phyloP scores from a whole-genome alignment of 768 basidiomycete species.

The Suillus bovinus region DNA sequence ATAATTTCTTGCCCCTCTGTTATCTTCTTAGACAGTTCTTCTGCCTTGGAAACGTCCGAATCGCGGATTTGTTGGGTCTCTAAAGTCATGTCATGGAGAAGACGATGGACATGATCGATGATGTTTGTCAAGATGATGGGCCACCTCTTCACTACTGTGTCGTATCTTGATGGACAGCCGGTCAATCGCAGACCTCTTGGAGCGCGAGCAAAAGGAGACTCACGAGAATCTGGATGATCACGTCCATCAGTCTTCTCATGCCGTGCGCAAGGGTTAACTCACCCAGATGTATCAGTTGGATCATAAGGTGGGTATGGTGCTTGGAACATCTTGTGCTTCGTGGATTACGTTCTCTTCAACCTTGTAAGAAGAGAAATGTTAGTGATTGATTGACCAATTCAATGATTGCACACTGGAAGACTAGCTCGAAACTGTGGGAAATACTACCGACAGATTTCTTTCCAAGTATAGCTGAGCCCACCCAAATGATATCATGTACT shows the following conservation, averaged over 20 bases:
- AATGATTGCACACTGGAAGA: background rate
- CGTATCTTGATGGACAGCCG: constrained; percentile 49
- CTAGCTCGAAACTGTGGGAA: background rate
- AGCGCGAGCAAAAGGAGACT: constrained; percentile 23
- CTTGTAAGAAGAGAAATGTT: background rate
- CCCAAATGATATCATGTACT: background rate
- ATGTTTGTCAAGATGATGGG: constrained; percentile 81
- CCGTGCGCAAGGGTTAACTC: constrained; percentile 21
- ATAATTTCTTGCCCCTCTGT: constrained; percentile 82
- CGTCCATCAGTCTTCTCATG: constrained; percentile 4
- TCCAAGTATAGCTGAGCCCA: background rate
- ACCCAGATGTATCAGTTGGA: constrained; percentile 69
- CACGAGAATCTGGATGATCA: constrained; percentile 61
- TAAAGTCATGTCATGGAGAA: constrained; percentile 62
- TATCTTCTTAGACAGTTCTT: constrained; percentile 44
- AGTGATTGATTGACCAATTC: background rate
- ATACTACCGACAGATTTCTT: background rate
- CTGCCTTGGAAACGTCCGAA: constrained; percentile 19
- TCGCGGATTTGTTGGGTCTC: constrained; percentile 28
- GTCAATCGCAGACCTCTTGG: background rate
- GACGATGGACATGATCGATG: constrained; percentile 72
- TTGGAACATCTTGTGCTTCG: constrained; percentile 36
- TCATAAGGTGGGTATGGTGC: constrained; percentile 72
- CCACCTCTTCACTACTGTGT: constrained; percentile 79
- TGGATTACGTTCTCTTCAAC: background rate